phyloP scores from a whole-genome alignment of 2,329 filamentous ascomycete species.

The Fusarium hostae region DNA sequence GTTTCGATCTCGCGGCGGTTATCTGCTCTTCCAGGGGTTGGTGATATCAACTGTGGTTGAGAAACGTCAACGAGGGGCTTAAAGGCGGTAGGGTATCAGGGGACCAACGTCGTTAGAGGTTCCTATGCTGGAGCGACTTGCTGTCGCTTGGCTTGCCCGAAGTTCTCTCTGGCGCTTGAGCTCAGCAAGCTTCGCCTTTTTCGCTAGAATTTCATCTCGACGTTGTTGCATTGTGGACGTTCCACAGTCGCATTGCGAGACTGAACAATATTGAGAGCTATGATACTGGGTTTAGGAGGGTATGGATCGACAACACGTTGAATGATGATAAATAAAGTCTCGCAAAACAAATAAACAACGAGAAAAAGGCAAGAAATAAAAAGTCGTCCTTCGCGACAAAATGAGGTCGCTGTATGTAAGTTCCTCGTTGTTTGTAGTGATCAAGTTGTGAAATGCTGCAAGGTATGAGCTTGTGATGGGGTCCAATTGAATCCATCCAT shows the following conservation, averaged over 20 bases:
- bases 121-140: constrained; percentile 74
- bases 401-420: constrained; percentile 7
- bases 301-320: not conserved
- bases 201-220: constrained; percentile 94
- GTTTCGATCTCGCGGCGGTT: constrained; percentile 82
- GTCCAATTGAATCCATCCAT: constrained; percentile 33
- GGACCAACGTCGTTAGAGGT: constrained; percentile 76
- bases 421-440: constrained; percentile 19
- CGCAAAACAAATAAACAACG: not conserved
- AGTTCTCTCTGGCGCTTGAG: constrained; percentile 92
- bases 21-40: constrained; percentile 75
- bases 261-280: constrained; percentile 41
- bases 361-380: not conserved
- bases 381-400: not conserved
- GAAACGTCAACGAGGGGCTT: constrained; percentile 24
- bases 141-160: constrained; percentile 78
- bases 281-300: constrained; percentile 10
- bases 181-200: constrained; percentile 96
- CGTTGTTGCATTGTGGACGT: constrained; percentile 75
- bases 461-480: constrained; percentile 27
- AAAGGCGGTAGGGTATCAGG: constrained; percentile 29
- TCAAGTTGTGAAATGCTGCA: constrained; percentile 23
- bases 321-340: not conserved
- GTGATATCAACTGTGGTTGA: constrained; percentile 64
- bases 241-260: constrained; percentile 61